A percentile compares a stretch with the other conserved stretches of the same genome.
Evolutionary conservation across 164 flowering plant genomes (phyloP).

Genomic region (Macadamia integrifolia): DNA sequence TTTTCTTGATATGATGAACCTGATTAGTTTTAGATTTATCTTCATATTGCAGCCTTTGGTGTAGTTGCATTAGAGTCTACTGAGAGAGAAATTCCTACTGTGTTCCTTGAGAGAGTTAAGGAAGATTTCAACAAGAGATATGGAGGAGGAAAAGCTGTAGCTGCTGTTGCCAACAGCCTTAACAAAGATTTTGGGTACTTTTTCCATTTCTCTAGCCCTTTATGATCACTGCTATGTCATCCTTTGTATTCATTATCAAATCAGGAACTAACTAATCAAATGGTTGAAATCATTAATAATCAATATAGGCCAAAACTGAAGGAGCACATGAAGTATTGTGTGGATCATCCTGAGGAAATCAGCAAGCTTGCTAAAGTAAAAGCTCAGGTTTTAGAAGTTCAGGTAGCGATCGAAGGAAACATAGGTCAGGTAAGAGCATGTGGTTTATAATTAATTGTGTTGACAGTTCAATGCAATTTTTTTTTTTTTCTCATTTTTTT

Average conservation of each 20-base stretch:
- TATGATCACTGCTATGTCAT: background rate
- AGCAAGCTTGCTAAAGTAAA: constrained; percentile 83
- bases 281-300: background rate
- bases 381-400: constrained; percentile 90
- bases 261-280: background rate
- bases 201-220: background rate
- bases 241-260: background rate
- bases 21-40: background rate
- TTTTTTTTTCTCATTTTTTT: background rate
- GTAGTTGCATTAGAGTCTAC: constrained; percentile 73
- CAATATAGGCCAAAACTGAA: constrained; percentile 60
- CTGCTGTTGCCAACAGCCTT: constrained; percentile 56
- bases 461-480: background rate
- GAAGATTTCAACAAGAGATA: constrained; percentile 26
- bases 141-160: constrained; percentile 73
- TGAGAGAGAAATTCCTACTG: constrained; percentile 68
- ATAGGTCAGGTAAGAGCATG: constrained; percentile 65
- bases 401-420: constrained; percentile 17
- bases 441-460: background rate
- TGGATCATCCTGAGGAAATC: constrained; percentile 86
- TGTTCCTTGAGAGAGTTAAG: constrained; percentile 66
- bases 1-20: background rate
- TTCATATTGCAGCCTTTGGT: constrained; percentile 52
- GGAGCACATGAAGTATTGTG: constrained; percentile 18
- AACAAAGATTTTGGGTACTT: constrained; percentile 72